Base-by-base conservation (phyloP, 2,329 filamentous ascomycete genomes). In the Chrysoporthe cubensis region DNA sequence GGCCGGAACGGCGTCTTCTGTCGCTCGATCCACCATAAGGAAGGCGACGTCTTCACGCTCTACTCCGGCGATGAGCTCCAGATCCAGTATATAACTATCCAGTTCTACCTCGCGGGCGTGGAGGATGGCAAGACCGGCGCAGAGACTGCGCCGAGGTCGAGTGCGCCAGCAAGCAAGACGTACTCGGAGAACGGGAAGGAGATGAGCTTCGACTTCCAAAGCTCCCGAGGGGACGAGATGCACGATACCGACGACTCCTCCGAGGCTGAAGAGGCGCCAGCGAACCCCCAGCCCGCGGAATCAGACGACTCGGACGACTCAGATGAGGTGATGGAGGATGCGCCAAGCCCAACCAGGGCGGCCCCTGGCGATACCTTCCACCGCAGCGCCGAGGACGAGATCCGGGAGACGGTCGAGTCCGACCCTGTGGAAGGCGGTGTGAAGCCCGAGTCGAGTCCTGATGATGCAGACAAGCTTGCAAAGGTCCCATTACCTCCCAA, bases 141-240 rank as follows among this genome's bases (percentile, higher is more conserved):
- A 5, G 87, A 90, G 71, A 82, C 86, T 61, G 80, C 11, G 57
- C 81, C 40, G 81, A 16, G 32, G 50, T 21, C 50, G 50, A 54
- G 50, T 32, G 57, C 57, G 14, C 40, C 57, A 5, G 57, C 79
- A 59, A 84, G 83, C 70, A 82, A 80, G 71, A 79, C 81, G 43
- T 83, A 85, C 72, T 84, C 83, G 9, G 82, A 86, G 64, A 86
- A 86, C 44, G 87, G 87, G 66, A 90, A 90, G 74, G 85, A 89
- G 71, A 92, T 92, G 88, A 92, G 89, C 76, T 90, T 92, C 70
- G 88, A 90, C 66, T 92, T 92, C 73, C 88, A 91, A 74, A 85
- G 87, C 74, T 84, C 85, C 0, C 83, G 87, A 68, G 86, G 86
- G 67, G 87, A 83, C 44, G 84, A 87, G 40, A 81, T 85, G 54